Conservation (phyloP, 2,329 filamentous ascomycete species). For the Ceratocystis cubensis region DNA sequence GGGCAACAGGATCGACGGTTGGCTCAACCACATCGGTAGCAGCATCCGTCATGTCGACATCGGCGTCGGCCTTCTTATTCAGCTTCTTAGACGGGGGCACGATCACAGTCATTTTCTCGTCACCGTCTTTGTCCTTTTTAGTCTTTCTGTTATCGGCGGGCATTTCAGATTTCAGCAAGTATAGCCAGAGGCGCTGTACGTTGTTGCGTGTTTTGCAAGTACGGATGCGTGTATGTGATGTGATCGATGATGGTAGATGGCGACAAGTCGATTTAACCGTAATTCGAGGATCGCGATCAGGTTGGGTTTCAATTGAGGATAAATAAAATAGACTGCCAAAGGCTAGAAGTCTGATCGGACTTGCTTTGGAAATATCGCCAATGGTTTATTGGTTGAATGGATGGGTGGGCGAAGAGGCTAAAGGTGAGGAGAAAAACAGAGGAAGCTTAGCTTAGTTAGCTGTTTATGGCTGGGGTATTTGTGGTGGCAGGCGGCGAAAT, state of each 20-base stretch:
- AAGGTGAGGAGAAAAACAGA: background rate
- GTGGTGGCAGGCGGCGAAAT: slow-evolving; percentile 16
- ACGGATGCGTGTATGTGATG: background rate
- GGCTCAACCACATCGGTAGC: slow-evolving; percentile 34
- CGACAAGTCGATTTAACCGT: too few species aligned
- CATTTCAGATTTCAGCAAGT: slow-evolving; percentile 8
- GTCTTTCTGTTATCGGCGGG: slow-evolving; percentile 18
- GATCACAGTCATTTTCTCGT: slow-evolving; percentile 71
- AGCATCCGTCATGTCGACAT: slow-evolving; percentile 55
- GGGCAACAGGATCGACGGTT: slow-evolving; percentile 48
- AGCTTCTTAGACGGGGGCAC: slow-evolving; percentile 59
- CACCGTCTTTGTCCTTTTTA: slow-evolving; percentile 45
- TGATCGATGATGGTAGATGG: too few species aligned
- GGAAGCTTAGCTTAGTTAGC: background rate
- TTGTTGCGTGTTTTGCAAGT: background rate
- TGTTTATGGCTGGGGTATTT: background rate
- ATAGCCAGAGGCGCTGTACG: background rate
- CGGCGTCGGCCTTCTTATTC: slow-evolving; percentile 53
- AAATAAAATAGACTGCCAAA: too few species aligned
- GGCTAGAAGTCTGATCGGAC: too few species aligned
- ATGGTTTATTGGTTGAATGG: background rate
- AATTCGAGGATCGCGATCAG: too few species aligned
- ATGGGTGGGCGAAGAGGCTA: background rate
- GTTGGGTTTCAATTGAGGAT: too few species aligned
- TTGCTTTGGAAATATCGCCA: too few species aligned